These are phyloP conservation scores for Xerocomus brunneocitrinus DNA, from an alignment of 768 basidiomycete species.

Conservation along the genomic window DNA sequence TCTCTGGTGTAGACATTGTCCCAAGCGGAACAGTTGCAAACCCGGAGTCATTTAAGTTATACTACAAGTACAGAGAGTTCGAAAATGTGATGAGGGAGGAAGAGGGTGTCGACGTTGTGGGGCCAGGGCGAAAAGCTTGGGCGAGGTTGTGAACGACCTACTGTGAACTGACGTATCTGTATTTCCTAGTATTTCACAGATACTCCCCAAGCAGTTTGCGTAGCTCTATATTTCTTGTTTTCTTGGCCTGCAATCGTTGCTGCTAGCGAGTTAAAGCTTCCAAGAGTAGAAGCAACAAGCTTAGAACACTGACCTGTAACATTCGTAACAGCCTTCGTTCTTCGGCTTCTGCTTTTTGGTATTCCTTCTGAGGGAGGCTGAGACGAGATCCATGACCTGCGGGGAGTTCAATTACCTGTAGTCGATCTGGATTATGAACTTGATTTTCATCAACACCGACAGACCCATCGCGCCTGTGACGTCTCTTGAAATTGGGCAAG, in stretches of 20 bases:
- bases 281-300: background rate
- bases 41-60: slow-evolving; percentile 59
- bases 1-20: slow-evolving; percentile 58
- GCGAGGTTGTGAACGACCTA: slow-evolving; percentile 12
- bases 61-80: slow-evolving; percentile 58
- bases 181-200: background rate
- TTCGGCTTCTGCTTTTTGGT: slow-evolving; percentile 10
- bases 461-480: background rate
- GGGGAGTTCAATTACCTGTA: slow-evolving; percentile 1
- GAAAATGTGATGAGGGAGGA: slow-evolving; percentile 29
- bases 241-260: slow-evolving; percentile 8
- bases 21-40: slow-evolving; percentile 76
- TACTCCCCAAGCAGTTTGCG: slow-evolving; percentile 13
- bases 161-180: background rate
- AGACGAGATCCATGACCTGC: background rate
- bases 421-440: background rate
- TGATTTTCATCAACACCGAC: background rate
- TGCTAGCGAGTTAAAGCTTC: background rate
- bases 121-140: background rate
- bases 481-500: background rate
- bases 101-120: slow-evolving; percentile 5
- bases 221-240: slow-evolving; percentile 5
- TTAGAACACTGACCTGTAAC: slow-evolving; percentile 5
- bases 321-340: slow-evolving; percentile 10
- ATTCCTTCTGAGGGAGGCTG: slow-evolving; percentile 6